phyloP scores from a whole-genome alignment of 768 basidiomycete genomes.

The Lactarius hatsudake region DNA sequence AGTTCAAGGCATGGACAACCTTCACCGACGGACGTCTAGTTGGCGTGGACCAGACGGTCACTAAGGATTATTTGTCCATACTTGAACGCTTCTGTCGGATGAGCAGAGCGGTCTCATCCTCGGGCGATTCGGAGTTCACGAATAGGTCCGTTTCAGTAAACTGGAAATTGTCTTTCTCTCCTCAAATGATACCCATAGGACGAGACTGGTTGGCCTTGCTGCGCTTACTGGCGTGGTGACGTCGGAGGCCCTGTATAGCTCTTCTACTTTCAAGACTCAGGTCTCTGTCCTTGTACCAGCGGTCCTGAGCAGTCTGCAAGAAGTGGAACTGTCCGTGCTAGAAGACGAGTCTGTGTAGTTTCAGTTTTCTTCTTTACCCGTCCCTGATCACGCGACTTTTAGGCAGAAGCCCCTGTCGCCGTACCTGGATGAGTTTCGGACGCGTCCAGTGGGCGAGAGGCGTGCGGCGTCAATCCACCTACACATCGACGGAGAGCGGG shows the following conservation, averaged over 20 bases:
- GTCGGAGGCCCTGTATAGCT: slow-evolving; percentile 80
- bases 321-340: slow-evolving; percentile 56
- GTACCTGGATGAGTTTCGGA: slow-evolving; percentile 82
- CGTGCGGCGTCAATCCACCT: slow-evolving; percentile 87
- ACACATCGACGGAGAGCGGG: slow-evolving; percentile 85
- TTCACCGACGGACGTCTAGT: slow-evolving; percentile 85
- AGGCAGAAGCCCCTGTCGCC: slow-evolving; percentile 74
- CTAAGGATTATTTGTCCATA: slow-evolving; percentile 65
- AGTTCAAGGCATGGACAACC: slow-evolving; percentile 92
- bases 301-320: slow-evolving; percentile 63
- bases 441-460: slow-evolving; percentile 72
- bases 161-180: neutral
- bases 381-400: slow-evolving; percentile 18
- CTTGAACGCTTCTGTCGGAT: slow-evolving; percentile 63
- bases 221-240: slow-evolving; percentile 76
- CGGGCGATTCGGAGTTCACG: slow-evolving; percentile 62
- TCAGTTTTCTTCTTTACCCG: neutral
- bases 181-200: slow-evolving; percentile 43
- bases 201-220: slow-evolving; percentile 81
- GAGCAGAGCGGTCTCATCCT: slow-evolving; percentile 47
- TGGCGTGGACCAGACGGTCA: slow-evolving; percentile 69
- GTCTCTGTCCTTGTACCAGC: slow-evolving; percentile 68
- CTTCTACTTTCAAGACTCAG: slow-evolving; percentile 69
- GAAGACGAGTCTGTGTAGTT: slow-evolving; percentile 60
- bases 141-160: slow-evolving; percentile 55